Percentiles rank a stretch among this genome's conserved stretches.
Evolutionary conservation across 1,284 basidiomycete genomes (phyloP).

Genomic region (Dichomitus squalens): DNA sequence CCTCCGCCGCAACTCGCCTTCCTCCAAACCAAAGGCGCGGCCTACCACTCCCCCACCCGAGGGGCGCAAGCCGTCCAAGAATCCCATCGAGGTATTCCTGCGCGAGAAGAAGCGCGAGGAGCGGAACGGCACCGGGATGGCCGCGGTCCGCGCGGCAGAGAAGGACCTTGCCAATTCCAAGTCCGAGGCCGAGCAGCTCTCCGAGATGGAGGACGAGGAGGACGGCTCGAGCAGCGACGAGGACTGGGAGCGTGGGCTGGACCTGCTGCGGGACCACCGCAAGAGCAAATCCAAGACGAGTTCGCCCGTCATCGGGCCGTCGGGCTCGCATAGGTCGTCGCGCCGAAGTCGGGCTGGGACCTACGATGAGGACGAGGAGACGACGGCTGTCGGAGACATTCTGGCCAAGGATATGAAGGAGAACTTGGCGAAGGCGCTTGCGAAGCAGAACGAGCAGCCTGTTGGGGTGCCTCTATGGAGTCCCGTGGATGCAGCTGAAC

Average conservation of each 20-base stretch:
- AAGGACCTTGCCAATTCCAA: slow-evolving; percentile 46
- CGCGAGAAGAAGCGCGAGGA: slow-evolving; percentile 33
- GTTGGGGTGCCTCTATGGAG: slow-evolving; percentile 30
- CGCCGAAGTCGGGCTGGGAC: neutral
- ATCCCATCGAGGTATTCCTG: slow-evolving; percentile 48
- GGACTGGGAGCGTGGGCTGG: slow-evolving; percentile 1
- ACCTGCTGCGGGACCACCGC: neutral
- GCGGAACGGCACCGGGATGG: slow-evolving; percentile 25
- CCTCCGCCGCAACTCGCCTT: slow-evolving; percentile 24
- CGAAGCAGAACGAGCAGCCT: slow-evolving; percentile 46
- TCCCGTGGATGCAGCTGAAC: slow-evolving; percentile 4
- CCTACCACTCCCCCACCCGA: neutral
- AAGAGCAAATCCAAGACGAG: neutral
- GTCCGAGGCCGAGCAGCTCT: slow-evolving; percentile 23
- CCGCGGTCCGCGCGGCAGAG: slow-evolving; percentile 31
- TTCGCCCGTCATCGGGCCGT: neutral
- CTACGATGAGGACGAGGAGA: slow-evolving; percentile 31
- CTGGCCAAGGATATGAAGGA: slow-evolving; percentile 38
- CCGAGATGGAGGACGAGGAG: slow-evolving; percentile 41
- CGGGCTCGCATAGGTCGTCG: neutral
- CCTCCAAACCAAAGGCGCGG: neutral
- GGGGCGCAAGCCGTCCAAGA: slow-evolving; percentile 32
- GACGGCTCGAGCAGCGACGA: slow-evolving; percentile 22
- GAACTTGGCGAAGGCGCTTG: slow-evolving; percentile 29
- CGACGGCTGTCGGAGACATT: slow-evolving; percentile 45